Percentiles rank a stretch among this genome's conserved stretches.
Evolutionary conservation across 1,139 yeast genomes (phyloP).

Genomic region (Saccharomyces hybrid): DNA sequence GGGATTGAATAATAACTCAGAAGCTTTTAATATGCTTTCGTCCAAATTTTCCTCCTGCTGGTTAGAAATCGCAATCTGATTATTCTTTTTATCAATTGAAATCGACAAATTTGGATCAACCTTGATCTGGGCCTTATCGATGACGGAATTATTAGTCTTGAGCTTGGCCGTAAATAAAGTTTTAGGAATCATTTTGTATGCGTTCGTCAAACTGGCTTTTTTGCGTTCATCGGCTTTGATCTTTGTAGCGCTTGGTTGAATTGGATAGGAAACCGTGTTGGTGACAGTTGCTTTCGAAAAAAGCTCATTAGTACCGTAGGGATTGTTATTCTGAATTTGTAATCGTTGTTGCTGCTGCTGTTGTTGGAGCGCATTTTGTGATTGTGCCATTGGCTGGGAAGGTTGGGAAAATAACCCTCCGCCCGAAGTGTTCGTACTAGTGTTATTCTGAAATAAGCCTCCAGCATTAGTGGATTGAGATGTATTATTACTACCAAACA

Average conservation of each 20-base stretch:
- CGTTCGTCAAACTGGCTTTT: slow-evolving; percentile 45
- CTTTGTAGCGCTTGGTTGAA: slow-evolving; percentile 47
- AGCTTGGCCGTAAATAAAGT: slow-evolving; percentile 20
- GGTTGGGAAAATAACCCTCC: slow-evolving; percentile 4
- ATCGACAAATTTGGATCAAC: not conserved
- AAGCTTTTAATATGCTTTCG: slow-evolving; percentile 15
- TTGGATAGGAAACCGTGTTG: slow-evolving; percentile 25
- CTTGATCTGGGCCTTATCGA: not conserved
- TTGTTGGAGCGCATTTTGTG: slow-evolving; percentile 9
- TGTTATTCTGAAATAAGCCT: slow-evolving; percentile 9
- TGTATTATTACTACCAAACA: slow-evolving; percentile 5
- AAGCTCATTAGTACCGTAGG: slow-evolving; percentile 65
- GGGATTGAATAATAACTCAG: slow-evolving; percentile 17
- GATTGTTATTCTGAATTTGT: slow-evolving; percentile 38
- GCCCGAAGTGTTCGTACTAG: slow-evolving; percentile 12
- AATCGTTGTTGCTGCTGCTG: slow-evolving; percentile 16
- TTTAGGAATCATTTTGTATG: slow-evolving; percentile 41
- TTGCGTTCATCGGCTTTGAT: slow-evolving; percentile 44
- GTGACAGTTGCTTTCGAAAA: slow-evolving; percentile 36
- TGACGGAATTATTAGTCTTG: not conserved
- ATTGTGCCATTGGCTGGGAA: slow-evolving; percentile 13
- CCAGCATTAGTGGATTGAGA: not conserved
- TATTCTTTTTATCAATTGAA: slow-evolving; percentile 1
- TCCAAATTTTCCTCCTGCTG: slow-evolving; percentile 5
- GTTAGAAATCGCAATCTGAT: not conserved